Evolutionary conservation across 1,284 basidiomycete genomes (phyloP), one percentile per base, ranked within the genome.

Genomic region (Coniferiporia sulphurascens): DNA sequence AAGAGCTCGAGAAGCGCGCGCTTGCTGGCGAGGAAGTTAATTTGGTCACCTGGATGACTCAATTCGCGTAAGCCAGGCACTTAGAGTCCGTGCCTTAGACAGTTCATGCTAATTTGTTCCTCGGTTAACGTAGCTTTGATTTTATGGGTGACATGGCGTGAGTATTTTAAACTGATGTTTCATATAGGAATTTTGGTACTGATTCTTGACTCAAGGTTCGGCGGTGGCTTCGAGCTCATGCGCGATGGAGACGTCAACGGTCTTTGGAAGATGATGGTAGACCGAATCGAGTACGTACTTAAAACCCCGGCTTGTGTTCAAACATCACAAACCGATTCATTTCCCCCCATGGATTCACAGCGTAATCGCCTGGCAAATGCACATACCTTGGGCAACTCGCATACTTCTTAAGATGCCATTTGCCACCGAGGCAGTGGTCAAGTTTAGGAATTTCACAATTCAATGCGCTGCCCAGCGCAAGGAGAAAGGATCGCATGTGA

Each of bases 71-170:
- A 27, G 60, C 52, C 15, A 15, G 10, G 12, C 17, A 46, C 32
- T 48, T 56, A 21, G 57, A 19, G 35, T 9, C 17, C 8, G 65
- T 69, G 7, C 68, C 69, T 8, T 67, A 75, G 62, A 60, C 68
- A 21, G 67, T 66, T 34, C 69, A 71, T 27, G 77, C 71, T 8
- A 64, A 70, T 60, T 74, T 70, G 68, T 56, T 76, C 10, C 66
- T 50, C 44, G 12, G 66, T 45, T 73, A 59, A 53, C 74, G 71
- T 56, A 73, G 73, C 5, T 72, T 71, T 55, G 76, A 77, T 59
- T 70, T 75, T 56, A 74, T 74, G 72, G 71, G 72, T 38, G 73
- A 73, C 62, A 71, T 76, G 66, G 71, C 66, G 71, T 71, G 21
- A 46, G 63, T 63, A 4, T 12, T 36, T 46, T 7, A 13, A 5